These are phyloP conservation scores for Suhomyces choctaworum DNA, from an alignment of 1,139 yeast species.

Conservation along the genomic window DNA sequence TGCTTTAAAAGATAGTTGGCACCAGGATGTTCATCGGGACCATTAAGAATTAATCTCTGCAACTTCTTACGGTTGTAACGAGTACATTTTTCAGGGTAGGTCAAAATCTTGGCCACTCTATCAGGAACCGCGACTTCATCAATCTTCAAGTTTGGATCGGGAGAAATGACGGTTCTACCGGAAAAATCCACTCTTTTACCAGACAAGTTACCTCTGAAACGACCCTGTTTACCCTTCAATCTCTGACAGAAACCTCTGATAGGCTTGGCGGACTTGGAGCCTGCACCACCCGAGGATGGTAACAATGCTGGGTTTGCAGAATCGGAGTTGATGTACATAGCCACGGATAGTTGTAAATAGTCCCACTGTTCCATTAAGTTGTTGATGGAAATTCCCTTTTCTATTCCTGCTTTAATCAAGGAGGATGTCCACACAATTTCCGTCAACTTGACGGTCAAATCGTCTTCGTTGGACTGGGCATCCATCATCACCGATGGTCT, in stretches of 20 bases:
- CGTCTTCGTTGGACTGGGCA: slow-evolving; percentile 95
- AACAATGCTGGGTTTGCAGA: slow-evolving; percentile 81
- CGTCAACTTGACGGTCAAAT: slow-evolving; percentile 89
- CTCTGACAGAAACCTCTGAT: slow-evolving; percentile 97
- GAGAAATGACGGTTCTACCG: slow-evolving; percentile 97
- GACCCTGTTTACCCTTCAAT: slow-evolving; percentile 96
- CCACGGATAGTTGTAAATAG: slow-evolving; percentile 88
- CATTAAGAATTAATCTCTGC: slow-evolving; percentile 71
- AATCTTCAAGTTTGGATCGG: slow-evolving; percentile 92
- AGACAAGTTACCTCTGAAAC: slow-evolving; percentile 95
- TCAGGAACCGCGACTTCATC: slow-evolving; percentile 99
- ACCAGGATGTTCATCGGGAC: slow-evolving; percentile 92
- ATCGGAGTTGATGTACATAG: slow-evolving; percentile 96
- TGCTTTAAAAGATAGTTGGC: slow-evolving; percentile 88
- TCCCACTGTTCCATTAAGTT: slow-evolving; percentile 99
- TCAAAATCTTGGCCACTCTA: slow-evolving; percentile 89
- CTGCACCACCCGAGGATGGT: slow-evolving; percentile 61
- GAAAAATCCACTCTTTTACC: slow-evolving; percentile 99
- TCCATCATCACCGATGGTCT: slow-evolving; percentile 96
- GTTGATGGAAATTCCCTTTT: slow-evolving; percentile 89
- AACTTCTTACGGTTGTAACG: slow-evolving; percentile 80
- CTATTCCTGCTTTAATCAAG: slow-evolving; percentile 89
- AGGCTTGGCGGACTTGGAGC: slow-evolving; percentile 66
- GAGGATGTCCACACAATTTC: slow-evolving; percentile 97
- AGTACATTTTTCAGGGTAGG: slow-evolving; percentile 94